Conservation (phyloP, 164 flowering plant species). For the Vitis rotundifolia region DNA sequence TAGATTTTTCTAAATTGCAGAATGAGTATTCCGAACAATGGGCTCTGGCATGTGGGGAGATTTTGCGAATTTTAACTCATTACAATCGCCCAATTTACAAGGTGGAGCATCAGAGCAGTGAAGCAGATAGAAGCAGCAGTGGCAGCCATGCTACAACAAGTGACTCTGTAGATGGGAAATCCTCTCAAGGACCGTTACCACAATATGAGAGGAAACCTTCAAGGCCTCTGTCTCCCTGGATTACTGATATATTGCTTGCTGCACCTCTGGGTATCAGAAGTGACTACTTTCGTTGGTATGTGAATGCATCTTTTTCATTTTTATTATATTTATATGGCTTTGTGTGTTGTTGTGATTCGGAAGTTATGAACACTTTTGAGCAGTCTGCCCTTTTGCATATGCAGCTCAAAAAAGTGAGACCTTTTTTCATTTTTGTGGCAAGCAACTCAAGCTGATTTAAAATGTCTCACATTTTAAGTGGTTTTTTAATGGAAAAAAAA, state of each 20-base stretch:
- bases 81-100: slow-evolving; percentile 93
- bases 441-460: too few relatives aligned
- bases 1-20: slow-evolving; percentile 33
- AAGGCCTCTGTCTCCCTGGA: slow-evolving; percentile 95
- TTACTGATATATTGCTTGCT: slow-evolving; percentile 91
- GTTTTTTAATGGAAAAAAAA: too few relatives aligned
- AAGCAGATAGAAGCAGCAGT: slow-evolving; percentile 61
- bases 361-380: too few relatives aligned
- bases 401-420: too few relatives aligned
- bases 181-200: slow-evolving; percentile 26
- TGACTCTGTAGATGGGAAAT: slow-evolving; percentile 31
- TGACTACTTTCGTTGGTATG: slow-evolving; percentile 92
- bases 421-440: too few relatives aligned
- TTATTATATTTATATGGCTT: not conserved
- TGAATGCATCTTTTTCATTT: slow-evolving; percentile 8
- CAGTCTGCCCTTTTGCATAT: too few relatives aligned
- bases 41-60: slow-evolving; percentile 98
- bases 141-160: slow-evolving; percentile 66
- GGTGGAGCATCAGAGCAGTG: slow-evolving; percentile 51
- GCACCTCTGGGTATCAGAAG: slow-evolving; percentile 94
- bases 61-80: slow-evolving; percentile 82
- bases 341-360: not conserved
- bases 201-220: slow-evolving; percentile 77
- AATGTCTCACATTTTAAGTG: too few relatives aligned
- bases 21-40: slow-evolving; percentile 90